Conservation (phyloP, 768 basidiomycete genomes). For the Russula abietina region DNA sequence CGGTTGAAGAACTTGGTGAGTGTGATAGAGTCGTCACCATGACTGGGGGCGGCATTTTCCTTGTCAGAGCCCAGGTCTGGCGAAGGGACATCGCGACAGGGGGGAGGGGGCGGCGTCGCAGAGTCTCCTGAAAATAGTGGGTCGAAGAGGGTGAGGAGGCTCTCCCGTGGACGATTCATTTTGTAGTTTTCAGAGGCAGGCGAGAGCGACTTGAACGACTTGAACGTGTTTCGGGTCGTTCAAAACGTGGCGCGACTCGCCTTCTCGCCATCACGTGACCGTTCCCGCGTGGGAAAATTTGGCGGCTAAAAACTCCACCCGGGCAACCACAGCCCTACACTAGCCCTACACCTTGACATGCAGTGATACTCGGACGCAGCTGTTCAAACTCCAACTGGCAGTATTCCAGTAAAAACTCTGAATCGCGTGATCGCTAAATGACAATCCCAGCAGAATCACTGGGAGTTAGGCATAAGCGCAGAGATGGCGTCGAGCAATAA, state of each 20-base stretch:
- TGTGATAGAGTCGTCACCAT: slow-evolving; percentile 14
- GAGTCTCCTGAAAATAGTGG: slow-evolving; percentile 14
- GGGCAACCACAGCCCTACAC: too few relatives aligned
- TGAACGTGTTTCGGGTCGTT: background rate
- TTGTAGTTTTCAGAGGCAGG: background rate
- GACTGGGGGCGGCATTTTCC: slow-evolving; percentile 17
- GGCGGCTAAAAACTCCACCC: too few relatives aligned
- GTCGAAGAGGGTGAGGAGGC: slow-evolving; percentile 24
- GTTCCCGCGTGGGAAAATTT: too few relatives aligned
- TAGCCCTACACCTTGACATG: too few relatives aligned
- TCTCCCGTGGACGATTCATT: slow-evolving; percentile 24
- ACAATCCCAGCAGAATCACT: too few relatives aligned
- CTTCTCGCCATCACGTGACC: background rate
- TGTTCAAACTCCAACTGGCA: too few relatives aligned
- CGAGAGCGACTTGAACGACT: background rate
- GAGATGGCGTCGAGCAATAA: too few relatives aligned
- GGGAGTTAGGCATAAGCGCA: too few relatives aligned
- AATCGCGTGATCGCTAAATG: too few relatives aligned
- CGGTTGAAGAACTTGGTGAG: slow-evolving; percentile 26
- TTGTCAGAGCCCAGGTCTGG: slow-evolving; percentile 24
- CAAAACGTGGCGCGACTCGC: background rate
- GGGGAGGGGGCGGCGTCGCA: slow-evolving; percentile 1
- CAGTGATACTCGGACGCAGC: too few relatives aligned
- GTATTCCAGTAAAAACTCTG: too few relatives aligned
- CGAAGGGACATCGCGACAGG: slow-evolving; percentile 4